phyloP scores from a whole-genome alignment of 2,329 filamentous ascomycete genomes.

The Neophaeococcomyces aloes region DNA sequence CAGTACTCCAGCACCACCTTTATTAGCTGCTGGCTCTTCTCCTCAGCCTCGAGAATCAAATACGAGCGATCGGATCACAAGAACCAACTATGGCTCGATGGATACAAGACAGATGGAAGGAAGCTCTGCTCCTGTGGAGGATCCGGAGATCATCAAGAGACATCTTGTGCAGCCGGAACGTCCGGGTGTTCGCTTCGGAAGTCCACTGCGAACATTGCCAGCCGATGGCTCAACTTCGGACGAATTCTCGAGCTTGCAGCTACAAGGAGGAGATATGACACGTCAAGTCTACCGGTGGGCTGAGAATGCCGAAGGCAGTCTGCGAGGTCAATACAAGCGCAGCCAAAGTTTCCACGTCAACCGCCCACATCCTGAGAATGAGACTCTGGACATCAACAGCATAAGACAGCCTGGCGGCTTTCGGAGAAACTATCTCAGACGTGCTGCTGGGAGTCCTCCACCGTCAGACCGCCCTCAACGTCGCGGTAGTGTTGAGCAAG shows the following conservation, averaged over 20 bases:
- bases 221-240: slow-evolving; percentile 46
- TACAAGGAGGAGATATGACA: slow-evolving; percentile 92
- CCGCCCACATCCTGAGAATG: slow-evolving; percentile 66
- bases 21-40: slow-evolving; percentile 21
- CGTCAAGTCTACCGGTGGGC: slow-evolving; percentile 95
- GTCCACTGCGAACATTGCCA: slow-evolving; percentile 27
- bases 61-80: slow-evolving; percentile 41
- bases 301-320: slow-evolving; percentile 67
- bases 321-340: slow-evolving; percentile 49
- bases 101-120: slow-evolving; percentile 52
- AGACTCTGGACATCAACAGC: slow-evolving; percentile 71
- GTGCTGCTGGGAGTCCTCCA: slow-evolving; percentile 58
- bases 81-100: slow-evolving; percentile 77
- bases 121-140: slow-evolving; percentile 57
- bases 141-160: slow-evolving; percentile 80
- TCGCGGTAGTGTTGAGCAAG: slow-evolving; percentile 26
- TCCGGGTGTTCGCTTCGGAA: slow-evolving; percentile 28
- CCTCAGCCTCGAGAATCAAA: slow-evolving; percentile 37
- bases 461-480: slow-evolving; percentile 30
- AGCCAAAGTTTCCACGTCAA: slow-evolving; percentile 80
- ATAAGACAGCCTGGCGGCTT: slow-evolving; percentile 94
- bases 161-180: slow-evolving; percentile 68
- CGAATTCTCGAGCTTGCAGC: slow-evolving; percentile 82
- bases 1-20: slow-evolving; percentile 42
- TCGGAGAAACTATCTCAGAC: slow-evolving; percentile 74